phyloP scores from a whole-genome alignment of 495 filamentous ascomycete species.

The Chaetomium tenue region DNA sequence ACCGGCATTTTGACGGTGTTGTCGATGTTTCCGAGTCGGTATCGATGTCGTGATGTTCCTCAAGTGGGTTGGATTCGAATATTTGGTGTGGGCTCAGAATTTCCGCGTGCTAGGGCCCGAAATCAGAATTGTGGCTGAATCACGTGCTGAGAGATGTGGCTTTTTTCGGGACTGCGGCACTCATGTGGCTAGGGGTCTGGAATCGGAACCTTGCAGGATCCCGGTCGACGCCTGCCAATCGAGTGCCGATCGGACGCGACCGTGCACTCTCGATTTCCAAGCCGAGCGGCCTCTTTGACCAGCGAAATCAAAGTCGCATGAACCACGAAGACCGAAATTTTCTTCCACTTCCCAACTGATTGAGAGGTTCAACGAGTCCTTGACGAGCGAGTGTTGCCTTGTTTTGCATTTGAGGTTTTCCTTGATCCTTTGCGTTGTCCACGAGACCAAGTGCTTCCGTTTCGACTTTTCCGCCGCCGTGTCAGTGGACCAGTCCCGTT shows the following conservation, averaged over 20 bases:
- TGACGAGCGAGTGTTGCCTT: neutral
- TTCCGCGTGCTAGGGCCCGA: constrained; percentile 30
- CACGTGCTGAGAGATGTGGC: constrained; percentile 31
- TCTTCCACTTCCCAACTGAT: neutral
- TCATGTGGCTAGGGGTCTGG: constrained; percentile 22
- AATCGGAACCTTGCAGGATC: constrained; percentile 2
- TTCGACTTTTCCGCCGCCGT: neutral
- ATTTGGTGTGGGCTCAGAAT: constrained; percentile 45
- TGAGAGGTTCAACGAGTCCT: neutral
- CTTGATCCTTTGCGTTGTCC: neutral
- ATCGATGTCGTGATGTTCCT: constrained; percentile 40
- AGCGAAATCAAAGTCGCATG: constrained; percentile 16
- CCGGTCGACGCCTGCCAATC: constrained; percentile 20
- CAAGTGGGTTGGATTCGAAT: constrained; percentile 39
- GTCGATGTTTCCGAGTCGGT: constrained; percentile 44
- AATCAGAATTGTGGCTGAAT: constrained; percentile 32
- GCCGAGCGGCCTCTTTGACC: constrained; percentile 17
- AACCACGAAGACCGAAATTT: constrained; percentile 9
- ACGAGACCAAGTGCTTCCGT: neutral
- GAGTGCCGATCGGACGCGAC: constrained; percentile 14
- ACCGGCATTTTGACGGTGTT: constrained; percentile 80
- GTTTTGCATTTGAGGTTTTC: neutral
- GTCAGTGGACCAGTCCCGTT: neutral
- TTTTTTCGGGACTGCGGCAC: neutral
- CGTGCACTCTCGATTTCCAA: constrained; percentile 1